Evolutionary conservation across 306 rosid genomes (phyloP), one percentile per base, ranked within the genome.

Genomic region (Cyclanthera cordifolia): DNA sequence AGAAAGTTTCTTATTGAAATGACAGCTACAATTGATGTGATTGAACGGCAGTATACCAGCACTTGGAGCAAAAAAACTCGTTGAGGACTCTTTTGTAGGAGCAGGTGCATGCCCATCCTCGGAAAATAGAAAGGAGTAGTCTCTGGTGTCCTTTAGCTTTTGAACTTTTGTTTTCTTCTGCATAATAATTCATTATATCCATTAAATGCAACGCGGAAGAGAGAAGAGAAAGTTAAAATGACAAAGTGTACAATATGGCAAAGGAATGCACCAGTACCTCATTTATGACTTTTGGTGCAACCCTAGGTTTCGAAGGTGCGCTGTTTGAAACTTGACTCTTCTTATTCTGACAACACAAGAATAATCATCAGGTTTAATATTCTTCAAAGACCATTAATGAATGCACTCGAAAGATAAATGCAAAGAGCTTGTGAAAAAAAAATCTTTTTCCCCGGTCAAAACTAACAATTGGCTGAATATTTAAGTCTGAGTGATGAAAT

Each of bases 81-180:
- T 73, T 12, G 73, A 84, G 1, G 80, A 75, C 70, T 73, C 89
- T 71, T 82, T 89, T 3, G 77, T 5, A 52, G 98, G 82, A 75
- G 82, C 89, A 5, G 96, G 95, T 73, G 73, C 63, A 72, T 87
- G 84, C 5, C 79, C 86, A 76, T 93, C 90, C 43, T 89, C 96
- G 2, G 94, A 87, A 72, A 83, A 69, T 63, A 93, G 84, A 79
- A 89, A 93, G 12, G 98, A 87, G 79, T 93, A 93, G 76, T 93
- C 98, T 75, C 98, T 87, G 2, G 91, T 89, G 75, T 78, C 81
- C 82, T 92, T 92, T 3, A 87, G 84, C 72, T 80, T 86, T 80
- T 89, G 85, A 52, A 82, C 91, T 76, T 82, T 87, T 67, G 56
- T 72, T 66, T 79, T 69, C 69, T 49, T 59, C 96, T 93, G 93